Percentiles rank a stretch among this genome's conserved stretches.
Evolutionary conservation across 2,329 filamentous ascomycete genomes (phyloP).

Genomic region (Fusarium nygamai): DNA sequence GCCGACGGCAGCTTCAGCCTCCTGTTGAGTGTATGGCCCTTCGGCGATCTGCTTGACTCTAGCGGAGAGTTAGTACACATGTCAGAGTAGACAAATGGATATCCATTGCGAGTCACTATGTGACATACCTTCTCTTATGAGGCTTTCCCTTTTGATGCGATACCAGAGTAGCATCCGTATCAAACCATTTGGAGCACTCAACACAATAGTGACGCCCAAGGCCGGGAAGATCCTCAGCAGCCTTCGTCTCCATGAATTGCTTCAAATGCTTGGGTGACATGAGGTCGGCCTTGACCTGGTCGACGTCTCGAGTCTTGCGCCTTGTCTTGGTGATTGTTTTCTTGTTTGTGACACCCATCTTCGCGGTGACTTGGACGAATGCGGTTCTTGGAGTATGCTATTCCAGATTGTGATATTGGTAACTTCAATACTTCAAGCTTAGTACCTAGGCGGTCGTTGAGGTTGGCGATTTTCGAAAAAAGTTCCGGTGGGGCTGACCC

Average conservation of each 20-base stretch:
- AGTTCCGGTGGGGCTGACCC: constrained; percentile 31
- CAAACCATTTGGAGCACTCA: constrained; percentile 97
- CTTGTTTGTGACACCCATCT: constrained; percentile 75
- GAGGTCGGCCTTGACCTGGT: constrained; percentile 89
- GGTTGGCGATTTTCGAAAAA: constrained; percentile 38
- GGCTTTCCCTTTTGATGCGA: constrained; percentile 87
- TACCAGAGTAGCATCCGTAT: constrained; percentile 79
- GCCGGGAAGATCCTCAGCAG: constrained; percentile 86
- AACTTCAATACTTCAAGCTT: background rate
- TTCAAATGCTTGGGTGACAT: constrained; percentile 80
- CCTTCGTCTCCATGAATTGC: constrained; percentile 81
- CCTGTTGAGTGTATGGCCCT: constrained; percentile 85
- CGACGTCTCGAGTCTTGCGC: constrained; percentile 83
- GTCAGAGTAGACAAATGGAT: background rate
- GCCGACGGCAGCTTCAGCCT: constrained; percentile 83
- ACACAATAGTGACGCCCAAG: constrained; percentile 88
- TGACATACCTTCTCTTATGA: constrained; percentile 80
- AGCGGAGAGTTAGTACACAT: constrained; percentile 34
- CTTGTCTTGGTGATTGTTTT: constrained; percentile 78
- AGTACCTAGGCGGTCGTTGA: constrained; percentile 14
- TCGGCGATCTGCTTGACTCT: constrained; percentile 86
- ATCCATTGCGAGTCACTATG: background rate
- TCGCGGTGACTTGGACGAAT: background rate
- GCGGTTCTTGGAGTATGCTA: background rate
- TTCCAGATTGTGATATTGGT: background rate